These are phyloP conservation scores for Ulmus americana DNA, from an alignment of 331 rosid species.

Conservation along the genomic window DNA sequence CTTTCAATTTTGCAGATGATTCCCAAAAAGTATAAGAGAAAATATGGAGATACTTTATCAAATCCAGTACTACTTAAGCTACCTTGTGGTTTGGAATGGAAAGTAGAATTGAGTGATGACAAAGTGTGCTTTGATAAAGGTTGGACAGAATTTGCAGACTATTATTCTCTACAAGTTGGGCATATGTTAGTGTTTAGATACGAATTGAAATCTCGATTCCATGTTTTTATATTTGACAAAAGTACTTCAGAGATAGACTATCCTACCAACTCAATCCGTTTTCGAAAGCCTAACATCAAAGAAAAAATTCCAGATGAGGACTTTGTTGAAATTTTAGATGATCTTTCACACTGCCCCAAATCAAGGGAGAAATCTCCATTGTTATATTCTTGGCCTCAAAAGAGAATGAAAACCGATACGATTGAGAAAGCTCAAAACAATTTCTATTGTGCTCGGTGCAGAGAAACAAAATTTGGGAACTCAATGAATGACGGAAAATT, in stretches of 20 bases:
- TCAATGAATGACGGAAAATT: not conserved
- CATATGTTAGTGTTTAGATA: slow-evolving; percentile 25
- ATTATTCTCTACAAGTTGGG: slow-evolving; percentile 11
- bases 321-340: not conserved
- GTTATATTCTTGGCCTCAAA: not conserved
- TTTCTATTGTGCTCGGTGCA: not conserved
- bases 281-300: not conserved
- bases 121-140: slow-evolving; percentile 22
- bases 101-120: slow-evolving; percentile 21
- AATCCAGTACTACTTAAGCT: slow-evolving; percentile 16
- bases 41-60: slow-evolving; percentile 15
- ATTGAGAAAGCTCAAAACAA: not conserved
- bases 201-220: slow-evolving; percentile 20
- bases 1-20: slow-evolving; percentile 11
- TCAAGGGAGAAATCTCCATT: not conserved
- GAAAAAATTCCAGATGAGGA: not conserved
- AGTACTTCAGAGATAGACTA: slow-evolving; percentile 26
- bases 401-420: not conserved
- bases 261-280: not conserved
- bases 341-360: too few relatives aligned
- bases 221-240: slow-evolving; percentile 19
- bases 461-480: not conserved
- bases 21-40: slow-evolving; percentile 16
- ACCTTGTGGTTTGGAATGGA: slow-evolving; percentile 21
- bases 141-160: slow-evolving; percentile 28